Percentiles rank a stretch among this genome's conserved stretches.
phyloP scores from a whole-genome alignment of 192 early-diverging fungal species.

The Umbelopsis vinacea region DNA sequence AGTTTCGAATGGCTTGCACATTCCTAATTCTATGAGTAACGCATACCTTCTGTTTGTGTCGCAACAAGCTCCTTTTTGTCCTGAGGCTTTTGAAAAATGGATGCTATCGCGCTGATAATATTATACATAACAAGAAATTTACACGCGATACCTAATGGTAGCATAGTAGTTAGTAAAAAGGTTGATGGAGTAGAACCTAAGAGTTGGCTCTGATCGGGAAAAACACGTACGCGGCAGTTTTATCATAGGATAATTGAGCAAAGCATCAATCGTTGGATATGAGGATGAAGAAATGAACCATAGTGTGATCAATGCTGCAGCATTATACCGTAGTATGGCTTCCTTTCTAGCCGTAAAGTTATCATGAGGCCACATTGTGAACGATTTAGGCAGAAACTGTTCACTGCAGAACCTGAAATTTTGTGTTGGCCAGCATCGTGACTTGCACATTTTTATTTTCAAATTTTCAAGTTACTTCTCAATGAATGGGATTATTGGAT shows the following conservation, averaged over 20 bases:
- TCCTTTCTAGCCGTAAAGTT: conserved; percentile 15
- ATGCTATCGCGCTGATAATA: conserved; percentile 13
- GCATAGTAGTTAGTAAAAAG: not conserved
- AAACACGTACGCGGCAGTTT: conserved; percentile 20
- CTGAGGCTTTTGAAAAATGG: conserved; percentile 7
- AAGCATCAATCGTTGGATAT: not conserved
- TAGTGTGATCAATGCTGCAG: not conserved
- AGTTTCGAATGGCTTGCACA: not conserved
- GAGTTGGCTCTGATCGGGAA: not conserved
- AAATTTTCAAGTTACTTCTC: not conserved
- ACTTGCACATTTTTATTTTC: not conserved
- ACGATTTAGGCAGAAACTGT: not conserved
- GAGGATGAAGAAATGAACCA: conserved; percentile 16
- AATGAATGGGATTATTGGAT: not conserved
- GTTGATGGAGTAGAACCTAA: no score
- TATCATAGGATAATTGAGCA: conserved; percentile 11
- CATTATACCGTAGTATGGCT: not conserved
- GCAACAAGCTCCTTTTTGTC: not conserved
- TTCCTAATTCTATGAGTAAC: not conserved
- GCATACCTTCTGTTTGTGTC: conserved; percentile 3
- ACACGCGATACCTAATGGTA: conserved; percentile 7
- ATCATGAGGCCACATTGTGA: conserved; percentile 13
- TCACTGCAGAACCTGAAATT: not conserved
- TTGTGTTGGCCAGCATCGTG: not conserved
- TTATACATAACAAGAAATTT: conserved; percentile 16